A percentile compares a stretch with the other conserved stretches of the same genome.
These are phyloP conservation scores for Glaciozyma martinii DNA, from an alignment of 768 basidiomycete species.

Conservation along the genomic window DNA sequence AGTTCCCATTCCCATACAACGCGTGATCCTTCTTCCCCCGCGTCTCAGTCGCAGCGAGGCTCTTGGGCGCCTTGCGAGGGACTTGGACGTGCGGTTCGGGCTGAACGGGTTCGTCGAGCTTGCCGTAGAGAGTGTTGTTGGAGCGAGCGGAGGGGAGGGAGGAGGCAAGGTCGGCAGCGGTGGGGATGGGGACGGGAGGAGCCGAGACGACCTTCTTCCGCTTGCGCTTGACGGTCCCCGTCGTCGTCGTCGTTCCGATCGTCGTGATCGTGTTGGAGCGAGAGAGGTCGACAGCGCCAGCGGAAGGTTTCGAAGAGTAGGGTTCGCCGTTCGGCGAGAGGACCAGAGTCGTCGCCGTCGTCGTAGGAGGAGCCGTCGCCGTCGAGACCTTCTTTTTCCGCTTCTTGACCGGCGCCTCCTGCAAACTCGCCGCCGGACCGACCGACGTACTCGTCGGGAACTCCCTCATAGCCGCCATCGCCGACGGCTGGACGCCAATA, in stretches of 20 bases:
- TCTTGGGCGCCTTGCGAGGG: slow-evolving; percentile 1
- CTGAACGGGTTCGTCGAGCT: background rate
- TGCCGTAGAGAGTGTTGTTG: background rate
- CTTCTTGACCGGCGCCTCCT: slow-evolving; percentile 12
- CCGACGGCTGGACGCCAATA: slow-evolving; percentile 12
- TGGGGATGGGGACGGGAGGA: background rate
- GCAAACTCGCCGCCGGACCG: background rate
- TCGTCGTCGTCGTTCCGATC: background rate
- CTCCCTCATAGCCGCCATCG: background rate
- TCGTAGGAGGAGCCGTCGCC: slow-evolving; percentile 19
- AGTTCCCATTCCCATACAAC: slow-evolving; percentile 15
- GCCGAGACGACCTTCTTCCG: background rate
- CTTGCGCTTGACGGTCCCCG: slow-evolving; percentile 15
- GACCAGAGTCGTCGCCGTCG: background rate
- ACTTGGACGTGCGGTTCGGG: background rate
- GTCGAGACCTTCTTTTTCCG: slow-evolving; percentile 19
- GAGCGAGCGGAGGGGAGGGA: slow-evolving; percentile 9
- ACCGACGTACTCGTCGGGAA: background rate
- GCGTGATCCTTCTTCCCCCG: slow-evolving; percentile 12
- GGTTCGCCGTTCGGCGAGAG: too few relatives aligned
- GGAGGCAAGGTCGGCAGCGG: slow-evolving; percentile 18
- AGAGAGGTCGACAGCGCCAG: slow-evolving; percentile 4
- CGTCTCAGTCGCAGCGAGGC: slow-evolving; percentile 18
- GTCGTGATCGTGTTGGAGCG: slow-evolving; percentile 13
- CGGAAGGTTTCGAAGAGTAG: too few relatives aligned